Conservation (phyloP, 352 stramenopile genomes). For the Phytophthora hybrid region DNA sequence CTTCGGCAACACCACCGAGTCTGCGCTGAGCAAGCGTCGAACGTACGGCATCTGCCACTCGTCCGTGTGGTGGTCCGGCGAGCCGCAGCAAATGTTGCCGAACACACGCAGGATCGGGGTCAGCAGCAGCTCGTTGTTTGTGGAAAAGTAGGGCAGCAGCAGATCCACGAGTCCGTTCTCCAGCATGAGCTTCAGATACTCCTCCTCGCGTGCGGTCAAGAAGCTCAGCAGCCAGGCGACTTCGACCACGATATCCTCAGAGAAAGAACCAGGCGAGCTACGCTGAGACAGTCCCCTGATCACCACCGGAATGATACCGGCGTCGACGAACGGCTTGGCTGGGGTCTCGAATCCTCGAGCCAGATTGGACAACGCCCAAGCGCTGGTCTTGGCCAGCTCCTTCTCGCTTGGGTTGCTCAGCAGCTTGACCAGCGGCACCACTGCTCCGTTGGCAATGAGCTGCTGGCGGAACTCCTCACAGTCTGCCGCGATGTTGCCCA, state of each 20-base stretch:
- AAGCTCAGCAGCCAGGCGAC: constrained; percentile 89
- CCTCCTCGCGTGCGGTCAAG: constrained; percentile 83
- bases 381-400: constrained; percentile 60
- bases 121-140: constrained; percentile 66
- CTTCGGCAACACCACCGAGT: constrained; percentile 70
- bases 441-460: constrained; percentile 69
- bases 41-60: constrained; percentile 76
- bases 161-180: constrained; percentile 60
- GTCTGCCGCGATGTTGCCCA: constrained; percentile 89
- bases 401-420: constrained; percentile 40
- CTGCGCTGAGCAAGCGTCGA: constrained; percentile 46
- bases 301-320: constrained; percentile 64
- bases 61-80: constrained; percentile 75
- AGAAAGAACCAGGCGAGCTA: constrained; percentile 42
- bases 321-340: constrained; percentile 80
- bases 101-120: constrained; percentile 82
- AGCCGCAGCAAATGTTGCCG: constrained; percentile 82
- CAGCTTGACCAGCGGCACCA: constrained; percentile 59
- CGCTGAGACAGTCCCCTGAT: constrained; percentile 47
- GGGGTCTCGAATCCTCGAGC: constrained; percentile 79
- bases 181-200: constrained; percentile 72
- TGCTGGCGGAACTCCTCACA: constrained; percentile 87
- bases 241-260: constrained; percentile 73
- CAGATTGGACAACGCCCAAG: constrained; percentile 88
- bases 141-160: constrained; percentile 70